These are phyloP conservation scores for Trametes pubescens DNA, from an alignment of 1,284 basidiomycete species.

Conservation along the genomic window DNA sequence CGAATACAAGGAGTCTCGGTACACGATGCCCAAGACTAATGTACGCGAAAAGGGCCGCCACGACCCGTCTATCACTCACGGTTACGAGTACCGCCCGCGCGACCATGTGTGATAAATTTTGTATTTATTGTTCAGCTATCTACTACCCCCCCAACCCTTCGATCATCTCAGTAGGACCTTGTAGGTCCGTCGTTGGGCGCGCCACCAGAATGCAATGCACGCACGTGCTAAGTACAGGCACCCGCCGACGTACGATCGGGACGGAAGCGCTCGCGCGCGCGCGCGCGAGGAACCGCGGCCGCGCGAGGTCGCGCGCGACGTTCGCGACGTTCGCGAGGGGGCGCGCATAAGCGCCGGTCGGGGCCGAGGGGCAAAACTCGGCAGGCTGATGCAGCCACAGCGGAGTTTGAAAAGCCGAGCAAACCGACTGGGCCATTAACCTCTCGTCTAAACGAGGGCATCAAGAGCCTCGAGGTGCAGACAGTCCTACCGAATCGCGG, in stretches of 20 bases:
- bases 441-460: too few relatives aligned
- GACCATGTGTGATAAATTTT: not conserved
- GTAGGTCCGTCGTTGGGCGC: not conserved
- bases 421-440: too few relatives aligned
- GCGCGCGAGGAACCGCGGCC: too few relatives aligned
- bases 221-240: not conserved
- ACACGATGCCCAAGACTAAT: not conserved
- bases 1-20: not conserved
- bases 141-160: not conserved
- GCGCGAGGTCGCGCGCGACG: too few relatives aligned
- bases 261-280: not conserved
- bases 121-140: not conserved
- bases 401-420: too few relatives aligned
- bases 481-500: conserved; percentile 75
- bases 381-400: too few relatives aligned
- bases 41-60: not conserved
- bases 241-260: not conserved
- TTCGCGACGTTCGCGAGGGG: too few relatives aligned
- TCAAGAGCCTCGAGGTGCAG: conserved; percentile 68
- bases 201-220: not conserved
- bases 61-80: not conserved
- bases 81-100: not conserved
- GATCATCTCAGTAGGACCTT: not conserved
- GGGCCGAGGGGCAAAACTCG: too few relatives aligned
- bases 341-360: too few relatives aligned